Base-by-base conservation (phyloP, 345 rosid species). In the Laguncularia racemosa region DNA sequence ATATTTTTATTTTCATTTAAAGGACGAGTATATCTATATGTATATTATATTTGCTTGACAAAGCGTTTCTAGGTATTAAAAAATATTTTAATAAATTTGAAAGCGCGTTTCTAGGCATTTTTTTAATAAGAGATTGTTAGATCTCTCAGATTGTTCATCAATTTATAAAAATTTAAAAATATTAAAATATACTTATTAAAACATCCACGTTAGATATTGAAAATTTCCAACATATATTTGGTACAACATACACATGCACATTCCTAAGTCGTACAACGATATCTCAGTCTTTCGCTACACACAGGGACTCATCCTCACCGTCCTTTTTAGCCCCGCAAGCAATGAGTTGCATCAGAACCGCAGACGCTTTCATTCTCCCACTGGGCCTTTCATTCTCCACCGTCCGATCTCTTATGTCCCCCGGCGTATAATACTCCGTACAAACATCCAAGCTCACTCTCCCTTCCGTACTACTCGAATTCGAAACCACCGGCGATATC, bases 401-500 rank as follows among this genome's bases (percentile, higher is more conserved):
- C 14, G 14, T 23, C 58, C 14, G 58, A 61, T 53, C 16, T 53
- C 52, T 52, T 7, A 65, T 56, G 44, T 69, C 90, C 50, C 60
- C 67, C 63, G 57, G 14, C 13, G 18, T 33, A 48, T 6, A 9
- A 16, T n/a, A 52, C 33, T 28, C 46, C 38, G 48, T 20, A 19
- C 51, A 48, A 17, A 14, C 63, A 17, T 63, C 69, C 46, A 57
- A 48, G 16, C 67, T 57, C 65, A 52, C 63, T 44, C 56, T 46
- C 44, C 73, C 66, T 61, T 73, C 72, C 14, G 75, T 65, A 33
- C 40, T 33, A 47, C 69, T 72, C 12, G 78, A 76, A 67, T 69
- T 56, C 3, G 80, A 72, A 16, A 71, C 68, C 14, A 73, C 74
- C 19, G 77, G 69, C 20, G 11, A 16, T 16, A 52, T 7, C 51